Evolutionary conservation across 345 rosid genomes (phyloP).

Genomic region (Rhodomyrtus tomentosa): DNA sequence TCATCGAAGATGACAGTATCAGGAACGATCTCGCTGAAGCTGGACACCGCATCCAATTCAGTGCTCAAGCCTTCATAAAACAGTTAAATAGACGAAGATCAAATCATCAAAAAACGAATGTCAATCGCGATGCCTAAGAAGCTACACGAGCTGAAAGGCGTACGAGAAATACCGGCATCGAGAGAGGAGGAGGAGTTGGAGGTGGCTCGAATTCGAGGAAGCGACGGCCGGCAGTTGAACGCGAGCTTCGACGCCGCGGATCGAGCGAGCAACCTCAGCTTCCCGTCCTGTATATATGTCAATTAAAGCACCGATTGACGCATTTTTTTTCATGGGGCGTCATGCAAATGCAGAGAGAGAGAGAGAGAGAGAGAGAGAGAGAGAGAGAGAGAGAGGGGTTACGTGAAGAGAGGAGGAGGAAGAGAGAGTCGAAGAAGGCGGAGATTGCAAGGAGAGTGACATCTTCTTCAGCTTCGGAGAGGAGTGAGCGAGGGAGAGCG

Average conservation of each 20-base stretch:
- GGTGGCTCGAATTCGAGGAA: constrained; percentile 40
- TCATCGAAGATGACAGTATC: constrained; percentile 92
- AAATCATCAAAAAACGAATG: neutral
- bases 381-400: neutral
- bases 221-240: constrained; percentile 27
- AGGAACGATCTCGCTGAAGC: constrained; percentile 86
- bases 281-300: constrained; percentile 15
- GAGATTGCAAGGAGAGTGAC: constrained; percentile 76
- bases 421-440: constrained; percentile 44
- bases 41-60: constrained; percentile 79
- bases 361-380: neutral
- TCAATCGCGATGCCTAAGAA: neutral
- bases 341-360: neutral
- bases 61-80: constrained; percentile 28
- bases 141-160: neutral
- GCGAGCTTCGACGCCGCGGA: constrained; percentile 22
- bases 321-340: neutral
- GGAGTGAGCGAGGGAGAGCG: neutral
- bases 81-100: neutral
- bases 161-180: constrained; percentile 26
- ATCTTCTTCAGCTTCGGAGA: constrained; percentile 11
- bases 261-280: constrained; percentile 18
- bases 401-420: constrained; percentile 26
- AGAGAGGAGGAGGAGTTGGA: constrained; percentile 21
- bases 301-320: neutral